These are phyloP conservation scores for Warburgia ugandensis DNA, from an alignment of 164 flowering plant species.

Conservation along the genomic window DNA sequence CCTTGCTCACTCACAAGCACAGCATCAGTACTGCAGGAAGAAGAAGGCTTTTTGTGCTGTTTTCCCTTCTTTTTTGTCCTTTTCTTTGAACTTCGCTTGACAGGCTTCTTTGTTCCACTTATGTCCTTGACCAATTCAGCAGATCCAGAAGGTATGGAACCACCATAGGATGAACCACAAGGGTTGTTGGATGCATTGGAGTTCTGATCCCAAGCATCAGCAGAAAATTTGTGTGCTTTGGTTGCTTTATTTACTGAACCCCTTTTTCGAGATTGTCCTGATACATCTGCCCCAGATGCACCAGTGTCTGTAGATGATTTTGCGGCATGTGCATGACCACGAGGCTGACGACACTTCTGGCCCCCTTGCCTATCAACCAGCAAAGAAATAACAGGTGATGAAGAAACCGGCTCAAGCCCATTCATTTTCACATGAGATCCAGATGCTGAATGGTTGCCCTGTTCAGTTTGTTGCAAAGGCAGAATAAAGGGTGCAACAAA, in stretches of 20 bases:
- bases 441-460: constrained; percentile 12
- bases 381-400: constrained; percentile 14
- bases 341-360: too few species aligned
- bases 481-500: constrained; percentile 19
- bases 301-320: constrained; percentile 17
- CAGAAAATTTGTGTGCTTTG: constrained; percentile 16
- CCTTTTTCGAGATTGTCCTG: constrained; percentile 14
- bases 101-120: constrained; percentile 17
- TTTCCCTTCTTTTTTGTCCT: constrained; percentile 38
- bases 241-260: constrained; percentile 10
- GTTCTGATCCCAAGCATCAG: constrained; percentile 13
- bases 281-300: constrained; percentile 19
- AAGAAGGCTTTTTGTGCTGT: constrained; percentile 22
- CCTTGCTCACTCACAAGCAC: constrained; percentile 20
- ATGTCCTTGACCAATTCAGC: constrained; percentile 13
- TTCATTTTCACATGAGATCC: constrained; percentile 24
- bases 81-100: constrained; percentile 25
- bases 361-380: constrained; percentile 12
- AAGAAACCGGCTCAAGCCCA: constrained; percentile 16
- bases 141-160: constrained; percentile 17
- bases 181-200: neutral
- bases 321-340: too few species aligned
- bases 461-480: constrained; percentile 17
- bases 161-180: too few species aligned
- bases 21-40: constrained; percentile 5